Evolutionary conservation across 2,329 filamentous ascomycete genomes (phyloP), one percentile per base, ranked within the genome.

Genomic region (Alternaria novae-zelandiae): DNA sequence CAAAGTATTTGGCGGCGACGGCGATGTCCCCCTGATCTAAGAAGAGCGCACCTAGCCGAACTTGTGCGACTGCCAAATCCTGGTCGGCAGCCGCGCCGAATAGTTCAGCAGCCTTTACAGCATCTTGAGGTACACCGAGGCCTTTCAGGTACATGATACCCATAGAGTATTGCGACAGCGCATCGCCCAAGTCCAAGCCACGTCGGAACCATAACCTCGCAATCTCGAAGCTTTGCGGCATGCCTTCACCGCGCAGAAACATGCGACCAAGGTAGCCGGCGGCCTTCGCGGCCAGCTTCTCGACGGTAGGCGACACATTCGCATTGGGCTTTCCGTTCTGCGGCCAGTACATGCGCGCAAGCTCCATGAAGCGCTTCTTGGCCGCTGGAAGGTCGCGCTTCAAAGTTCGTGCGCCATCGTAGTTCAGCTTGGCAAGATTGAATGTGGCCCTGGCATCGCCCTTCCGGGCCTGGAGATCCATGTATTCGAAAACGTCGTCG

Each of bases 401-500:
- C 45, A 97, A 83, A 1, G 89, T 89, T 59, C 91, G 86, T 59
- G 93, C 89, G 1, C 94, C 94, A 61, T 97, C 94, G 74, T 97
- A 97, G 77, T 96, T 92, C 65, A 97, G 87, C 68, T 93, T 89
- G 4, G 92, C 94, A 0, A 97, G 83, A 65, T 92, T 94, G 73
- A 94, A 94, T 0, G 93, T 95, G 1, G 94, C 93, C 76, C 92
- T 94, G 59, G 93, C 88, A 74, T 97, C 93, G 11, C 94, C 94
- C 77, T 97, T 97, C 64, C 94, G 89, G 6, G 93, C 93, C 86
- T 97, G 91, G 45, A 97, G 85, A 72, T 97, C 93, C 69, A 97
- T 84, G 72, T 97, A 99, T 77, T 99, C 96, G 63, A 99, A 89
- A 15, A 98, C 91, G 79, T 99, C 95, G 72, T 97, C 94, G 62